These are phyloP conservation scores for Botryotinia globosa DNA, from an alignment of 2,329 filamentous ascomycete species.

Conservation along the genomic window DNA sequence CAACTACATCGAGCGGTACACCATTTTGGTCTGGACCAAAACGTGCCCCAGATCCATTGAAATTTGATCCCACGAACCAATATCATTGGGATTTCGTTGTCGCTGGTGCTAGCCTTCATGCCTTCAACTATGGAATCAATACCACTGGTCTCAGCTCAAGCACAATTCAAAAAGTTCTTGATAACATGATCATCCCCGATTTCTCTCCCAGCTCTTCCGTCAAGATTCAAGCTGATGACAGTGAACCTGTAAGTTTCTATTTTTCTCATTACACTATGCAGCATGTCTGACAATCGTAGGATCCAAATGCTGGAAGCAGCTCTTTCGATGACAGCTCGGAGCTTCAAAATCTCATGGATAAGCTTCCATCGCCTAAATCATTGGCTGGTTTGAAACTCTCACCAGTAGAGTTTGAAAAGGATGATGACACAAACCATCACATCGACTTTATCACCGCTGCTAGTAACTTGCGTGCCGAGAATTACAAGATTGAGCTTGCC, in stretches of 20 bases:
- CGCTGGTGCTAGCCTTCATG: constrained; percentile 86
- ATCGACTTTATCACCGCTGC: constrained; percentile 99
- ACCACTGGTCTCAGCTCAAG: constrained; percentile 68
- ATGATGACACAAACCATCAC: constrained; percentile 95
- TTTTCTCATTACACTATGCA: neutral
- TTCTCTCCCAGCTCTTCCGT: constrained; percentile 87
- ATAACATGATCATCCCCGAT: constrained; percentile 93
- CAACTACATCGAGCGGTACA: constrained; percentile 80
- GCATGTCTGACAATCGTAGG: constrained; percentile 42
- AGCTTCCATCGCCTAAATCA: constrained; percentile 74
- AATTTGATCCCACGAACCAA: constrained; percentile 79
- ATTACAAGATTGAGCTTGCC: constrained; percentile 93
- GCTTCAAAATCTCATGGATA: constrained; percentile 66
- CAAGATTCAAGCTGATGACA: constrained; percentile 96
- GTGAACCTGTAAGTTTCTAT: constrained; percentile 65
- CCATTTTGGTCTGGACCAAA: constrained; percentile 98
- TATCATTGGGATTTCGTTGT: constrained; percentile 88
- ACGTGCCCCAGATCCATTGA: constrained; percentile 86
- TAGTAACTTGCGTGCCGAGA: constrained; percentile 93
- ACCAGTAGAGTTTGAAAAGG: constrained; percentile 97
- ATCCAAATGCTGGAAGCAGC: constrained; percentile 67
- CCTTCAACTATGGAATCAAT: constrained; percentile 97
- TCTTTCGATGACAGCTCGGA: constrained; percentile 71
- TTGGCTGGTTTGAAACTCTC: constrained; percentile 85
- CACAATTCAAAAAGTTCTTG: constrained; percentile 75